Base-by-base conservation (phyloP, 139 green algal genomes). In the Coccomyxa sp. region DNA sequence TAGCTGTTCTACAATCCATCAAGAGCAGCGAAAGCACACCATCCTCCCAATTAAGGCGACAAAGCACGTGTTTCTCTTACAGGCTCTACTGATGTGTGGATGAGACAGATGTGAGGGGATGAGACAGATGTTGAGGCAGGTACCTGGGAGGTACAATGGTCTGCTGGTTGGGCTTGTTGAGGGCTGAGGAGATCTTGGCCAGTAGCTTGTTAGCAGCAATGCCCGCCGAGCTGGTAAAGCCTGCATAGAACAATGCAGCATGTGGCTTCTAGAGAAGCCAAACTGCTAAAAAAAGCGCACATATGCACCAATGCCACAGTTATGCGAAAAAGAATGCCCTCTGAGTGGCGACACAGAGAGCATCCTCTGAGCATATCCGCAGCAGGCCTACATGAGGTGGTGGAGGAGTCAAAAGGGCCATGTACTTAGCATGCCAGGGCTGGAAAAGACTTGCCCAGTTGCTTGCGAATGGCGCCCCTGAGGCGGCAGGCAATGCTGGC, bases 111-210 rank as follows among this genome's bases (percentile, higher is more conserved):
- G n/a, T n/a, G n/a, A n/a, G n/a, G n/a, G n/a, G 50, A 7, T 58
- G 27, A 64, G 27, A 64, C 5, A 31, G 18, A 64, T 64, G 5
- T 10, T 10, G 22, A 22, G 50, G 22, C 27, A 34, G 22, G 6
- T 33, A 81, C 81, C 90, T 79, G 0, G 88, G 85, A 39, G 90
- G 83, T 14, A 98, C 79, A 6, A 98, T 31, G 10, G 94, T 96
- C 85, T 97, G 93, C 79, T 93, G 89, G 82, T 94, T 91, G 73
- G 94, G 94, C 86, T 98, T 98, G 90, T 96, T 87, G 78, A 88
- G 85, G 9, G 89, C 90, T 2, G 84, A 92, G 8, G 77, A 93
- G 18, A 98, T 73, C 89, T 99, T 99, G 75, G 93, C 88, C 35
- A 98, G 83, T 74, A 98, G 86, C 88, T 97, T 97, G 85, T 97